Percentiles rank a stretch among this genome's conserved stretches.
These are phyloP conservation scores for Cetradonia linearis DNA, from an alignment of 495 filamentous ascomycete genomes.

Conservation along the genomic window DNA sequence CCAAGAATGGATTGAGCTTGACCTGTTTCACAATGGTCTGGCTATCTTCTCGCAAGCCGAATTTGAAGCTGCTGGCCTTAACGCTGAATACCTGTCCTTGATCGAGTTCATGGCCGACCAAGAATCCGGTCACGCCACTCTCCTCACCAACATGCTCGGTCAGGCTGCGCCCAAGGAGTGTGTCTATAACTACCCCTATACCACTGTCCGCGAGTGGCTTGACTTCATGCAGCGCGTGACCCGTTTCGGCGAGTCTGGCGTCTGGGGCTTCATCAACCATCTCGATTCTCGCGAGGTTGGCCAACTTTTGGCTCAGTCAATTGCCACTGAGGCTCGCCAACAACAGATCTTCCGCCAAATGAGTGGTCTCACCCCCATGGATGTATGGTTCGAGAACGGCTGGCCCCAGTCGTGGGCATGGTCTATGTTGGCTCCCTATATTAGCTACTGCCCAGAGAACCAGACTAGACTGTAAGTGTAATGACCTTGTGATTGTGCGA, in stretches of 20 bases:
- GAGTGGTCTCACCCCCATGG: conserved; percentile 73
- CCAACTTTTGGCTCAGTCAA: conserved; percentile 61
- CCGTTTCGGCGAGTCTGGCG: conserved; percentile 70
- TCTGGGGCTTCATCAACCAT: conserved; percentile 76
- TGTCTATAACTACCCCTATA: conserved; percentile 73
- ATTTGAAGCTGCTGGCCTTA: conserved; percentile 58
- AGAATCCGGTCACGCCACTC: conserved; percentile 69
- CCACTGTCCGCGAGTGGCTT: conserved; percentile 65
- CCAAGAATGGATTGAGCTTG: conserved; percentile 74
- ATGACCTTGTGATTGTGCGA: no score
- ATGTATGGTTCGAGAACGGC: conserved; percentile 73
- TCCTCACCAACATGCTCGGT: conserved; percentile 76
- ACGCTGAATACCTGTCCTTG: conserved; percentile 55
- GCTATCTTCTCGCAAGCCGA: conserved; percentile 59
- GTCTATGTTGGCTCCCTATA: conserved; percentile 76
- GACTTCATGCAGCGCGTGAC: conserved; percentile 85
- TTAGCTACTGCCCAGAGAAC: conserved; percentile 64
- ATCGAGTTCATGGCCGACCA: conserved; percentile 82
- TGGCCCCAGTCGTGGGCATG: conserved; percentile 78
- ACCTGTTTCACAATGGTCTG: conserved; percentile 75
- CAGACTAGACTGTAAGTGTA: conserved; percentile 52
- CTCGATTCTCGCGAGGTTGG: conserved; percentile 67
- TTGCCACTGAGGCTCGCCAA: conserved; percentile 78
- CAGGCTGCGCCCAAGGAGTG: conserved; percentile 63
- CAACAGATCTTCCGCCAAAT: conserved; percentile 86